phyloP scores from a whole-genome alignment of 2,329 filamentous ascomycete species.

The Claviceps capensis region DNA sequence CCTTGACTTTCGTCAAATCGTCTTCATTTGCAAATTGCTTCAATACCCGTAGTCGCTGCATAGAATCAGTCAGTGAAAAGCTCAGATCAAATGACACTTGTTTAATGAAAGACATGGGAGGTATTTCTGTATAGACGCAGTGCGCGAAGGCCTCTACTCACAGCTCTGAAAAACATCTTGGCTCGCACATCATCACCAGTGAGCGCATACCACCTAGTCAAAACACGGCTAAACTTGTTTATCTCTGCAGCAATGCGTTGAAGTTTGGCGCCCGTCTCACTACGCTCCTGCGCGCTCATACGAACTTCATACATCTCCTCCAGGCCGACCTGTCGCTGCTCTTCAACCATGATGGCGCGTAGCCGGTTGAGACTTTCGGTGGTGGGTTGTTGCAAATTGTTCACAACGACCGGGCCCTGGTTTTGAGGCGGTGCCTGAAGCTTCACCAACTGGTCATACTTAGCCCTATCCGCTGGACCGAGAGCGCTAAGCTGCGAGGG shows the following conservation, averaged over 20 bases:
- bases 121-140: too few species aligned
- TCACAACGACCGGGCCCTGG: slow-evolving; percentile 5
- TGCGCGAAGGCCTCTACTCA: slow-evolving; percentile 20
- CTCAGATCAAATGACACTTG: background rate
- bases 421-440: slow-evolving; percentile 15
- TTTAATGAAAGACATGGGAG: background rate
- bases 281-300: slow-evolving; percentile 31
- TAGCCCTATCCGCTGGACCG: slow-evolving; percentile 30
- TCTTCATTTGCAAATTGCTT: slow-evolving; percentile 40
- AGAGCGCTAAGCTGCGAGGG: slow-evolving; percentile 25
- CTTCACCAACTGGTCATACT: slow-evolving; percentile 26
- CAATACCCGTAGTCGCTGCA: slow-evolving; percentile 37
- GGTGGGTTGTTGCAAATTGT: slow-evolving; percentile 9
- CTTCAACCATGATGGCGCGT: slow-evolving; percentile 24
- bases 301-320: slow-evolving; percentile 31
- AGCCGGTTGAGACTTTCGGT: slow-evolving; percentile 19
- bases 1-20: slow-evolving; percentile 29
- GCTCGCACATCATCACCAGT: slow-evolving; percentile 36
- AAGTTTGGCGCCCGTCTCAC: slow-evolving; percentile 31
- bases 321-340: slow-evolving; percentile 22
- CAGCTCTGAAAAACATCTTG: slow-evolving; percentile 37
- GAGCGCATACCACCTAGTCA: slow-evolving; percentile 34
- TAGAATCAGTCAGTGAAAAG: background rate
- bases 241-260: slow-evolving; percentile 27
- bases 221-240: slow-evolving; percentile 27